Conservation (phyloP, 805 yeast species). For the Yamadazyma tumulicola region DNA sequence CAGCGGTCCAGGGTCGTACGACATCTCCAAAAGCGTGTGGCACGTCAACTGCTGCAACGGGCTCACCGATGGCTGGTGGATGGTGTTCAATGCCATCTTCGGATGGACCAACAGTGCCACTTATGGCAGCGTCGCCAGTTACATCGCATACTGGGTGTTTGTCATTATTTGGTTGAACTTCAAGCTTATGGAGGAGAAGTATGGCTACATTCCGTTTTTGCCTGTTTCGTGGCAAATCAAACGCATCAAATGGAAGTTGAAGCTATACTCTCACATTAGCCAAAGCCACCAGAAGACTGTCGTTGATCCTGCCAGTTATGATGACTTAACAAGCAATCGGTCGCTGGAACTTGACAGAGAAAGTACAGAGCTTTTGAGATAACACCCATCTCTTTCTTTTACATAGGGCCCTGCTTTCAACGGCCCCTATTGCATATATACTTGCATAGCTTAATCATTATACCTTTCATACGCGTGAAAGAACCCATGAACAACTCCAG, state of each 20-base stretch:
- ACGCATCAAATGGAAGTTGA: constrained; percentile 29
- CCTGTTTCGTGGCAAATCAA: constrained; percentile 38
- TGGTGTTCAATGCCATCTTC: constrained; percentile 42
- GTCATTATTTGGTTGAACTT: constrained; percentile 29
- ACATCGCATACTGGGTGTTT: constrained; percentile 35
- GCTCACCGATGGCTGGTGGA: constrained; percentile 44
- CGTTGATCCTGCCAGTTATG: constrained; percentile 3
- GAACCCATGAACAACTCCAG: too few species aligned
- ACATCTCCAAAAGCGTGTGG: constrained; percentile 39
- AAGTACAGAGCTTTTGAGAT: too few species aligned
- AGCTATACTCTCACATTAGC: constrained; percentile 7
- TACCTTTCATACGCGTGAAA: too few species aligned
- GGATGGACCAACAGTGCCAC: constrained; percentile 49
- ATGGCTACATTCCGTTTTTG: constrained; percentile 36
- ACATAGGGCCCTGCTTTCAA: too few species aligned
- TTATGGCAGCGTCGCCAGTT: constrained; percentile 38
- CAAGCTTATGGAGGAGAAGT: constrained; percentile 33
- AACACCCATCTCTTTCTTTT: too few species aligned
- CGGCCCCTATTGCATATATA: too few species aligned
- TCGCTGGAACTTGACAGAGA: constrained; percentile 1
- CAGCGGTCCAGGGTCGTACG: constrained; percentile 45
- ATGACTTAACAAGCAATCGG: constrained; percentile 6
- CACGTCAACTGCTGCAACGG: constrained; percentile 48
- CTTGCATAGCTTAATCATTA: too few species aligned
- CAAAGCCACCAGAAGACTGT: not conserved